Percentiles rank a stretch among this genome's conserved stretches.
These are phyloP conservation scores for Candida argentea DNA, from an alignment of 805 yeast species.

Conservation along the genomic window DNA sequence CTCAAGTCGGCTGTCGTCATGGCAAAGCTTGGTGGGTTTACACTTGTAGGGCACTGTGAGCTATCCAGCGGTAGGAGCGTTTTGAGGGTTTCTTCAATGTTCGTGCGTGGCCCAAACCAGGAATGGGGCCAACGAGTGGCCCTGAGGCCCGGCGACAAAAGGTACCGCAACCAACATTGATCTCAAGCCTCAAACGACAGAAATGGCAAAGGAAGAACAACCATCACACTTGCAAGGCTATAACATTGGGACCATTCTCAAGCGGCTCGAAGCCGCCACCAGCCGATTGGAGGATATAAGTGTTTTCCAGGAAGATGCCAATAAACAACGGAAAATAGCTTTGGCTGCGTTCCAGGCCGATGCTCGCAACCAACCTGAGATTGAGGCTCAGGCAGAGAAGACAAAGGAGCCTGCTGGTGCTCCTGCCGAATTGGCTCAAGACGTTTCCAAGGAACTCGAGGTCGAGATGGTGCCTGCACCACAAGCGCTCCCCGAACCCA, in stretches of 20 bases:
- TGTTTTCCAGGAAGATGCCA: slow-evolving; percentile 57
- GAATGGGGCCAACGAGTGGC: no score
- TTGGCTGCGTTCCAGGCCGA: background rate
- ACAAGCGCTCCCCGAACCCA: slow-evolving; percentile 19
- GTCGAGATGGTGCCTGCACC: slow-evolving; percentile 7
- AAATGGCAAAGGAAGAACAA: slow-evolving; percentile 28
- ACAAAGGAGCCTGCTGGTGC: background rate
- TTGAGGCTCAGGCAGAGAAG: background rate
- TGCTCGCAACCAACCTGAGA: background rate
- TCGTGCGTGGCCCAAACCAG: no score
- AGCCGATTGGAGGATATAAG: slow-evolving; percentile 87
- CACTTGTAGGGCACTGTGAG: no score
- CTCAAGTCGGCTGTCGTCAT: no score
- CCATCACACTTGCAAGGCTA: slow-evolving; percentile 66
- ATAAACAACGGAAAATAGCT: slow-evolving; percentile 15
- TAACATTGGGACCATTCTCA: slow-evolving; percentile 66
- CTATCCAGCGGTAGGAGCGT: no score
- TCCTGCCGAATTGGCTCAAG: slow-evolving; percentile 8
- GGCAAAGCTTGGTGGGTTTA: no score
- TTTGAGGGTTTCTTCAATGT: no score
- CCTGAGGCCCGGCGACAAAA: no score
- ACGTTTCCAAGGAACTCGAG: slow-evolving; percentile 3
- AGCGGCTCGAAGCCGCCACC: slow-evolving; percentile 83
- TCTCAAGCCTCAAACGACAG: no score
- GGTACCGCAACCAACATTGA: no score